These are phyloP conservation scores for Spinacia oleracea DNA, from an alignment of 179 eudicot species.

Conservation along the genomic window DNA sequence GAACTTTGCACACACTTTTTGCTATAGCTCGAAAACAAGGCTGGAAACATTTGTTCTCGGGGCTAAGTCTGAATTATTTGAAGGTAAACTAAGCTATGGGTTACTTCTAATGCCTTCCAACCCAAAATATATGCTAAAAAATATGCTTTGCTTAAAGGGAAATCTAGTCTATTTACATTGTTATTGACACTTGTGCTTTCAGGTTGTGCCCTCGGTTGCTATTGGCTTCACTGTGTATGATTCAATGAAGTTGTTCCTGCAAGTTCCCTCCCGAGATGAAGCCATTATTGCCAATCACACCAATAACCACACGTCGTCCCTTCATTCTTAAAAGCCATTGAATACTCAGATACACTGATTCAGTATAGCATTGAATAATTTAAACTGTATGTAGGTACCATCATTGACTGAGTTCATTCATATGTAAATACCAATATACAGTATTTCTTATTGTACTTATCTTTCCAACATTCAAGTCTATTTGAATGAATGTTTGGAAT, in stretches of 20 bases:
- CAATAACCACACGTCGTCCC: slow-evolving; percentile 49
- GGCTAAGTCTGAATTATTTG: slow-evolving; percentile 85
- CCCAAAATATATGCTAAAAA: no score
- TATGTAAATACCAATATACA: background rate
- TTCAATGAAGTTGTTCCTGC: slow-evolving; percentile 64
- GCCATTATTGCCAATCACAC: slow-evolving; percentile 41
- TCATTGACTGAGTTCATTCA: background rate
- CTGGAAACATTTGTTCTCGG: slow-evolving; percentile 86
- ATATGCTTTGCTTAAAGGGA: background rate
- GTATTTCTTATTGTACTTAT: slow-evolving; percentile 13
- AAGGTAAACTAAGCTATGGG: slow-evolving; percentile 45
- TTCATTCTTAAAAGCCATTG: slow-evolving; percentile 44
- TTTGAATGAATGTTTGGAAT: slow-evolving; percentile 3
- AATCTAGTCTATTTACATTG: background rate
- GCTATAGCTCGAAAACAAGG: slow-evolving; percentile 71
- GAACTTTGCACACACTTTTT: slow-evolving; percentile 64
- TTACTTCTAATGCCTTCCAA: background rate
- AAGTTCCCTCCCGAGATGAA: slow-evolving; percentile 77
- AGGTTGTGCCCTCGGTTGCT: slow-evolving; percentile 96
- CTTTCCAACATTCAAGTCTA: slow-evolving; percentile 1
- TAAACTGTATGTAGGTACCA: slow-evolving; percentile 16
- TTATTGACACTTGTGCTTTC: slow-evolving; percentile 15
- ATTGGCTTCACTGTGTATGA: slow-evolving; percentile 91
- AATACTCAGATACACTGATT: background rate
- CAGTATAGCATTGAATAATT: slow-evolving; percentile 18